Conservation (phyloP, 1,139 yeast species). For the Spencermartinsiella ligniputridi region DNA sequence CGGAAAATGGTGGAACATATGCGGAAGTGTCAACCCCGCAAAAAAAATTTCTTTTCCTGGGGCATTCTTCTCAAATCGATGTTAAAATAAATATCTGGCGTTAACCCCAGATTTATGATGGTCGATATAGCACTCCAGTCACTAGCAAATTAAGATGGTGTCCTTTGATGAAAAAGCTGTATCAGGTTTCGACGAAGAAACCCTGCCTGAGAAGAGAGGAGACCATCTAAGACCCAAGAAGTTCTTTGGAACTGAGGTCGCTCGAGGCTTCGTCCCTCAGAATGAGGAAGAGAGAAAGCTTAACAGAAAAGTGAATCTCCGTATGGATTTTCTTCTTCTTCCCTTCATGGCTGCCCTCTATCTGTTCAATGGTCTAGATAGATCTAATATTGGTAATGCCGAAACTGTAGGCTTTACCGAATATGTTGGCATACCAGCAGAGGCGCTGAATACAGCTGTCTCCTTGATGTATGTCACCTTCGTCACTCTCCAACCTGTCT, state of each 20-base stretch:
- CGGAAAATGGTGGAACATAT: neutral
- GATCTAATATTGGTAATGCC: constrained; percentile 58
- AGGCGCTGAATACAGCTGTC: constrained; percentile 46
- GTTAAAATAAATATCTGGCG: neutral
- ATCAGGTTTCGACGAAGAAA: constrained; percentile 4
- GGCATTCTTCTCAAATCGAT: neutral
- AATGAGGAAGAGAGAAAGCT: constrained; percentile 3
- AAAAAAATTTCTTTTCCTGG: neutral
- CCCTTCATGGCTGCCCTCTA: constrained; percentile 49
- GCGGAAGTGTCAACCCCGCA: neutral
- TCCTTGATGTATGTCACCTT: constrained; percentile 55
- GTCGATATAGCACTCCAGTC: too few species aligned
- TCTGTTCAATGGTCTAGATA: constrained; percentile 39
- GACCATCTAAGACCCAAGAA: neutral
- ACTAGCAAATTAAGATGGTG: neutral
- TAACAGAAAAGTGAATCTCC: constrained; percentile 1
- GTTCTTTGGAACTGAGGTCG: neutral
- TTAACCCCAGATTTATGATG: neutral
- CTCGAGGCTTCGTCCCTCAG: constrained; percentile 5
- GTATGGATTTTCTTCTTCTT: constrained; percentile 32
- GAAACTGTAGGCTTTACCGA: constrained; percentile 51
- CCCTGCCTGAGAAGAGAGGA: neutral
- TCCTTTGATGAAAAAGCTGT: neutral
- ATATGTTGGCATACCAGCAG: constrained; percentile 44
- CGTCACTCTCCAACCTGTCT: constrained; percentile 48